A percentile compares a stretch with the other conserved stretches of the same genome.
Conservation (phyloP, 306 rosid genomes). For the Cucurbita argyrosperma region DNA sequence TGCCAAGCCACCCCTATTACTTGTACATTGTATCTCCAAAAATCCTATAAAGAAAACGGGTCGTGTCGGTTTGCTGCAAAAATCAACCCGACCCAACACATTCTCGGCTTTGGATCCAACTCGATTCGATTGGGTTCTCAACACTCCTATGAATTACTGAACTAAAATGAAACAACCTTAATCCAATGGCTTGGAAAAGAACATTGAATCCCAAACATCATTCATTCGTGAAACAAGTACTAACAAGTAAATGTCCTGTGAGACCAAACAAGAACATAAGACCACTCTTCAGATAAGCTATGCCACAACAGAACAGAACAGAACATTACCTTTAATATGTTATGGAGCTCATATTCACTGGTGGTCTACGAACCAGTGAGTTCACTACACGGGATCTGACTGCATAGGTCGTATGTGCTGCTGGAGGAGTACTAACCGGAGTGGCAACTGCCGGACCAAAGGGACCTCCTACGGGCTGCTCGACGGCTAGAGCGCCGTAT, state of each 20-base stretch:
- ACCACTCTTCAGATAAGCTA: slow-evolving; percentile 8
- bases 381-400: slow-evolving; percentile 14
- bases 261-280: neutral
- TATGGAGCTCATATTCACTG: slow-evolving; percentile 56
- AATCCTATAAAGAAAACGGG: no score
- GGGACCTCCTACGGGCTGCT: slow-evolving; percentile 78
- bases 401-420: slow-evolving; percentile 57
- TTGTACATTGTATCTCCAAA: neutral
- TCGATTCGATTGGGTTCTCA: no score
- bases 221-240: neutral
- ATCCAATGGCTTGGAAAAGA: neutral
- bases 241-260: neutral
- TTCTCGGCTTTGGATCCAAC: no score
- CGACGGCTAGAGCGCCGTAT: slow-evolving; percentile 55
- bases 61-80: no score
- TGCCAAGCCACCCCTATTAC: neutral
- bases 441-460: slow-evolving; percentile 75
- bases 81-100: no score
- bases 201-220: neutral
- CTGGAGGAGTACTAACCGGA: slow-evolving; percentile 47
- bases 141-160: no score
- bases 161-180: neutral
- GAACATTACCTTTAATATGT: slow-evolving; percentile 51
- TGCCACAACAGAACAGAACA: neutral
- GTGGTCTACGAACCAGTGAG: slow-evolving; percentile 55